These are phyloP conservation scores for Coleophoma crateriformis DNA, from an alignment of 2,329 filamentous ascomycete genomes.

Conservation along the genomic window DNA sequence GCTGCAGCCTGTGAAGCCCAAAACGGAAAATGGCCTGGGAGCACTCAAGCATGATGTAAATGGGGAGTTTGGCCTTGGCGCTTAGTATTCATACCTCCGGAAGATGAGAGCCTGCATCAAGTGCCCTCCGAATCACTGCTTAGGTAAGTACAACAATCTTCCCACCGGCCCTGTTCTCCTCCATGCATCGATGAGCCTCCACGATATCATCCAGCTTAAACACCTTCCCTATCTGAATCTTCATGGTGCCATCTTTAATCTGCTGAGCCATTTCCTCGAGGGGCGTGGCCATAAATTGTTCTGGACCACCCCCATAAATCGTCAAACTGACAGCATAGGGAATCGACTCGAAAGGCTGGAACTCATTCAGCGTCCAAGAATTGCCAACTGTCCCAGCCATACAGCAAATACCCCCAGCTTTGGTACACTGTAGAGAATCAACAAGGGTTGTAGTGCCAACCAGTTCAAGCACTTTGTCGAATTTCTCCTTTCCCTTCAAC, in stretches of 20 bases:
- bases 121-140: neutral
- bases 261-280: slow-evolving; percentile 31
- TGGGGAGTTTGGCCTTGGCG: too few relatives aligned
- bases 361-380: slow-evolving; percentile 30
- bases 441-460: slow-evolving; percentile 13
- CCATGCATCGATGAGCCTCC: slow-evolving; percentile 38
- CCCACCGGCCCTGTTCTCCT: slow-evolving; percentile 35
- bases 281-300: slow-evolving; percentile 35
- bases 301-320: slow-evolving; percentile 30
- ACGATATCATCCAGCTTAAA: slow-evolving; percentile 39
- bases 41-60: too few relatives aligned
- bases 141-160: slow-evolving; percentile 36
- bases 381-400: slow-evolving; percentile 38
- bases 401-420: slow-evolving; percentile 30
- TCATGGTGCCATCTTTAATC: slow-evolving; percentile 32
- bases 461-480: slow-evolving; percentile 41
- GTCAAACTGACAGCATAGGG: slow-evolving; percentile 34
- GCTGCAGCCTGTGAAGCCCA: too few relatives aligned
- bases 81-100: too few relatives aligned
- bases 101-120: too few relatives aligned
- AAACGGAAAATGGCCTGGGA: too few relatives aligned
- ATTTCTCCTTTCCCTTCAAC: slow-evolving; percentile 26
- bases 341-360: slow-evolving; percentile 37
- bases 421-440: slow-evolving; percentile 31
- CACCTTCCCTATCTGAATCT: slow-evolving; percentile 33